A percentile compares a stretch with the other conserved stretches of the same genome.
These are phyloP conservation scores for Chloridella minuta DNA, from an alignment of 352 stramenopile species.

Conservation along the genomic window DNA sequence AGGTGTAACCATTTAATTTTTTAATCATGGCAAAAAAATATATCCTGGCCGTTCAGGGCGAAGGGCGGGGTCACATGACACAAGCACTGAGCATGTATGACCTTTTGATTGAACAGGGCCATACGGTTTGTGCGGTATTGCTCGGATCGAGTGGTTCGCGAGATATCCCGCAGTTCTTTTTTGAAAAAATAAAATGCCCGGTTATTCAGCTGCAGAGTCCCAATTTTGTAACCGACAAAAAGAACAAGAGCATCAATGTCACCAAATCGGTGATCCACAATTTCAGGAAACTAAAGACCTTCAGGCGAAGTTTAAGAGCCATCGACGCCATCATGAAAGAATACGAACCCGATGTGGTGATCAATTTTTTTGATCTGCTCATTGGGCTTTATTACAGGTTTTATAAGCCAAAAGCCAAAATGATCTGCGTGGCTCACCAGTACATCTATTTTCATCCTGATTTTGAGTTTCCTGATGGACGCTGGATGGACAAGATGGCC, in stretches of 20 bases:
- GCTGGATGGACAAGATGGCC: neutral
- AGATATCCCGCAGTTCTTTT: neutral
- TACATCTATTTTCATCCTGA: neutral
- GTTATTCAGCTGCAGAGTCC: neutral
- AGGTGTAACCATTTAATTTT: neutral
- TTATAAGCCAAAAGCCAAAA: neutral
- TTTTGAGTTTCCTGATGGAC: neutral
- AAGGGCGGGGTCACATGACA: neutral
- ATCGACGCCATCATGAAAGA: neutral
- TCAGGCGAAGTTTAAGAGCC: neutral
- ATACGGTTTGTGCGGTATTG: neutral
- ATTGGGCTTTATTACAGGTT: neutral
- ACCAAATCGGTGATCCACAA: neutral
- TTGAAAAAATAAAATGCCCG: neutral
- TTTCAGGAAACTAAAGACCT: neutral
- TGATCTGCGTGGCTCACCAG: neutral
- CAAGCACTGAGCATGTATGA: neutral
- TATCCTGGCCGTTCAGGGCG: neutral
- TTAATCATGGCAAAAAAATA: neutral
- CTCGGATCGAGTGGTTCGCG: neutral
- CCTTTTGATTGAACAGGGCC: neutral
- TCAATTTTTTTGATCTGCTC: neutral
- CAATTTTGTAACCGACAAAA: neutral
- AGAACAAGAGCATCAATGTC: conserved; percentile 1
- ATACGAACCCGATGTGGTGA: neutral